Evolutionary conservation across 148 eudicot species (phyloP).

Genomic region (Dysphania ambrosioides): DNA sequence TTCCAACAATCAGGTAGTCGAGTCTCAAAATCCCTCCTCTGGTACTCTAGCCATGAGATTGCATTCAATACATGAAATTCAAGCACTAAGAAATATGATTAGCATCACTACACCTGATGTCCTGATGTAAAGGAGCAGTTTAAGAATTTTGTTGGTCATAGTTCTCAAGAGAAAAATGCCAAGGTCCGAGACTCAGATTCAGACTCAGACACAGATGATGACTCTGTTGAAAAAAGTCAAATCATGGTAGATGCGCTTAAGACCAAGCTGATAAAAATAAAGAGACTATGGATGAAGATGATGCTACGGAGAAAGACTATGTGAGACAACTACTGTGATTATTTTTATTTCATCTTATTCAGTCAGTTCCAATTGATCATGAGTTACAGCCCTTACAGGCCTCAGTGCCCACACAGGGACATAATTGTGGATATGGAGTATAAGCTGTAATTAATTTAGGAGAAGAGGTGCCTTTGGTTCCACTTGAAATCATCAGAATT

Average conservation of each 20-base stretch:
- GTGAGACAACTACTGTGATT: conserved; percentile 28
- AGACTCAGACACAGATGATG: conserved; percentile 69
- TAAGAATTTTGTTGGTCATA: conserved; percentile 32
- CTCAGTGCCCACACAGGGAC: too few species aligned
- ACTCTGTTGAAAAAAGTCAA: conserved; percentile 42
- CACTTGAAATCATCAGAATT: neutral
- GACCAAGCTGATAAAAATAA: conserved; percentile 26
- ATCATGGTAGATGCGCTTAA: conserved; percentile 32
- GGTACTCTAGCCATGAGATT: conserved; percentile 28
- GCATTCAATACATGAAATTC: conserved; percentile 43
- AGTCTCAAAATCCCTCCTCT: conserved; percentile 47
- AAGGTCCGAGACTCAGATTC: conserved; percentile 48
- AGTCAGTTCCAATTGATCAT: neutral
- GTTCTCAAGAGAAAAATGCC: conserved; percentile 29
- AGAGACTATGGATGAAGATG: conserved; percentile 53
- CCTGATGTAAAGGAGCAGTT: conserved; percentile 68
- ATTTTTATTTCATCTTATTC: neutral
- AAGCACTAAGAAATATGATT: conserved; percentile 68
- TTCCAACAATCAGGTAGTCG: conserved; percentile 53
- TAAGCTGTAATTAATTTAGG: conserved; percentile 10
- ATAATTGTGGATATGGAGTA: conserved; percentile 20
- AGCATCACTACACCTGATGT: conserved; percentile 83
- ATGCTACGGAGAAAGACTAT: conserved; percentile 71
- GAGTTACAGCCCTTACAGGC: too few species aligned
- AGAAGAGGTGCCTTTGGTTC: conserved; percentile 1